Evolutionary conservation across 2,329 filamentous ascomycete genomes (phyloP).

Genomic region (Penicillium griseofulvum): DNA sequence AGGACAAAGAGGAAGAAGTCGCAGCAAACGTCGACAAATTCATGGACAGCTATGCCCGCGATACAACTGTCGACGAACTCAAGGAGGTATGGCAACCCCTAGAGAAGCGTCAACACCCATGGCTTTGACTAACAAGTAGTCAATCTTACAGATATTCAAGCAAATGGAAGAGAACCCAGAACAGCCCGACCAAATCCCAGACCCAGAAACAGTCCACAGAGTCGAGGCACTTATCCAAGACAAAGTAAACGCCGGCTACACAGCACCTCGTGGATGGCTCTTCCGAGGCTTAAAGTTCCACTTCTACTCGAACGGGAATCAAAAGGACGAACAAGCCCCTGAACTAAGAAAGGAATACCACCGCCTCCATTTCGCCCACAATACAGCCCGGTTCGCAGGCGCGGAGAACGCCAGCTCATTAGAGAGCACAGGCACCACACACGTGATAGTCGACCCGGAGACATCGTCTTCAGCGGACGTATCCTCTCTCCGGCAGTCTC

Average conservation of each 20-base stretch:
- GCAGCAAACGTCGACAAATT: slow-evolving; percentile 68
- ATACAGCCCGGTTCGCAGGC: slow-evolving; percentile 66
- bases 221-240: slow-evolving; percentile 58
- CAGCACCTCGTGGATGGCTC: slow-evolving; percentile 44
- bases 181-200: slow-evolving; percentile 41
- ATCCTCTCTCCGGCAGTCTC: slow-evolving; percentile 29
- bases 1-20: slow-evolving; percentile 55
- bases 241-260: slow-evolving; percentile 32
- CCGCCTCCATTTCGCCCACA: slow-evolving; percentile 49
- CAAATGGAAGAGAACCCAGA: slow-evolving; percentile 36
- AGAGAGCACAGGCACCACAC: slow-evolving; percentile 61
- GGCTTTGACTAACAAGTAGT: not conserved
- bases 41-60: slow-evolving; percentile 78
- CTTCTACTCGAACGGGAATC: slow-evolving; percentile 33
- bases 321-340: not conserved
- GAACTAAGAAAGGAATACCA: not conserved
- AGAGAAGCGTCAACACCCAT: too few species aligned
- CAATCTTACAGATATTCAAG: slow-evolving; percentile 35
- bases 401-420: slow-evolving; percentile 57
- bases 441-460: slow-evolving; percentile 63
- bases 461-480: slow-evolving; percentile 45
- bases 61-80: slow-evolving; percentile 65
- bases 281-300: slow-evolving; percentile 50
- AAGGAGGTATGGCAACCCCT: slow-evolving; percentile 33
- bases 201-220: slow-evolving; percentile 51